phyloP scores from a whole-genome alignment of 208 protist species.

The Endotrypanum monterogeii region DNA sequence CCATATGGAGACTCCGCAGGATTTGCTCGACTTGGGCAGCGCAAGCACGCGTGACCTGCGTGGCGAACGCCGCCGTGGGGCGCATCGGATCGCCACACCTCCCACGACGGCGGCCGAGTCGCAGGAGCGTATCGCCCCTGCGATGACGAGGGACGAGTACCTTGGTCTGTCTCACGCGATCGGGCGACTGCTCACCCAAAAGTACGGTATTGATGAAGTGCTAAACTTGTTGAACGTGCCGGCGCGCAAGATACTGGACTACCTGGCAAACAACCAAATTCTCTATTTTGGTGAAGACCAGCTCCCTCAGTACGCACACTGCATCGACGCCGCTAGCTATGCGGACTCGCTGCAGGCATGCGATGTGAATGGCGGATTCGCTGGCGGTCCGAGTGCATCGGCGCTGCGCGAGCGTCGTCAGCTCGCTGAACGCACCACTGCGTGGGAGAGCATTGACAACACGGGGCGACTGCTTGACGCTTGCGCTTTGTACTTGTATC shows the following conservation, averaged over 20 bases:
- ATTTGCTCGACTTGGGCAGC: not conserved
- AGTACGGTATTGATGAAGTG: conserved; percentile 65
- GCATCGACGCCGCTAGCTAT: conserved; percentile 50
- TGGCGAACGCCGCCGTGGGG: not conserved
- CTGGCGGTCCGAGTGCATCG: conserved; percentile 10
- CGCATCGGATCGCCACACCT: not conserved
- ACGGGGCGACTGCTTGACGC: conserved; percentile 39
- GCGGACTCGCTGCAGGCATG: conserved; percentile 54
- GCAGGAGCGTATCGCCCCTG: conserved; percentile 10
- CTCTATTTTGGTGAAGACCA: conserved; percentile 64
- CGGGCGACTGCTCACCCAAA: conserved; percentile 79
- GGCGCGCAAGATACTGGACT: conserved; percentile 65
- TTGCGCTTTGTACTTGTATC: conserved; percentile 51
- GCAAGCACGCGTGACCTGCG: not conserved
- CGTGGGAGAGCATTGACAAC: conserved; percentile 41
- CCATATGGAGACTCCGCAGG: not conserved
- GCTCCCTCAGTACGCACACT: conserved; percentile 51
- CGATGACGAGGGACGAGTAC: conserved; percentile 70
- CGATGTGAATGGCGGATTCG: conserved; percentile 22
- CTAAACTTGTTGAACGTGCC: conserved; percentile 54
- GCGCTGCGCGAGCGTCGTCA: conserved; percentile 31
- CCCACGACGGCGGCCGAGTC: not conserved
- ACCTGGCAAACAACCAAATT: conserved; percentile 76
- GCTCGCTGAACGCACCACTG: conserved; percentile 41
- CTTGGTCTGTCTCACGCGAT: conserved; percentile 76